Conservation (phyloP, 805 yeast genomes). For the Yamadazyma scolyti region DNA sequence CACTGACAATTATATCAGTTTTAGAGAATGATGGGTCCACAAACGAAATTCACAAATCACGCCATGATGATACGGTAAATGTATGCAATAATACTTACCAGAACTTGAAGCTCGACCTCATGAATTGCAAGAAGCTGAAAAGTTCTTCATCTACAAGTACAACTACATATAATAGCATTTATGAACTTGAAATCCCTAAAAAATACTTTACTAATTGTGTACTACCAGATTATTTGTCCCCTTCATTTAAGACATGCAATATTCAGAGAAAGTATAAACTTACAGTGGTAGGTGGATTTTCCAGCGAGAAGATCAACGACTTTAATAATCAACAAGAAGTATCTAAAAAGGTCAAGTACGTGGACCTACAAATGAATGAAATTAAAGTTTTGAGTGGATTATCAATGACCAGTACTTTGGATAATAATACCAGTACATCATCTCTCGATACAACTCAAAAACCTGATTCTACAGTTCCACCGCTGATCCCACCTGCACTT, state of each 20-base stretch:
- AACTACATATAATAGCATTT: conserved; percentile 6
- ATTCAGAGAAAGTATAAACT: conserved; percentile 35
- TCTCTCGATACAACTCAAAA: neutral
- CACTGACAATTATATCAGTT: conserved; percentile 24
- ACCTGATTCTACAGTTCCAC: neutral
- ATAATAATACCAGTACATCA: conserved; percentile 15
- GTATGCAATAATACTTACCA: conserved; percentile 31
- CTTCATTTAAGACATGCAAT: conserved; percentile 56
- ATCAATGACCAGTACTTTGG: conserved; percentile 19
- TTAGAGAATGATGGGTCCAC: conserved; percentile 19
- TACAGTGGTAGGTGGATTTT: conserved; percentile 20
- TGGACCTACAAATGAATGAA: conserved; percentile 29
- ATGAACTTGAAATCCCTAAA: conserved; percentile 45
- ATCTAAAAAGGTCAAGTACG: conserved; percentile 18
- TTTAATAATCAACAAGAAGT: conserved; percentile 16
- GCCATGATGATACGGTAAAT: conserved; percentile 19
- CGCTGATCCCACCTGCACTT: conserved; percentile 3
- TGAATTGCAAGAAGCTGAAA: conserved; percentile 24
- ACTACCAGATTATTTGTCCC: conserved; percentile 47
- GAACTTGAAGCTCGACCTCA: conserved; percentile 38
- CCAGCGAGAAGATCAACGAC: conserved; percentile 20
- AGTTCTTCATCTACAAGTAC: conserved; percentile 18
- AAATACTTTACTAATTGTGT: conserved; percentile 35
- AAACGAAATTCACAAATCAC: conserved; percentile 23
- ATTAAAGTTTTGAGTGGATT: conserved; percentile 32